Base-by-base conservation (phyloP, 2,329 filamentous ascomycete species). In the Cytospora chrysosperma region DNA sequence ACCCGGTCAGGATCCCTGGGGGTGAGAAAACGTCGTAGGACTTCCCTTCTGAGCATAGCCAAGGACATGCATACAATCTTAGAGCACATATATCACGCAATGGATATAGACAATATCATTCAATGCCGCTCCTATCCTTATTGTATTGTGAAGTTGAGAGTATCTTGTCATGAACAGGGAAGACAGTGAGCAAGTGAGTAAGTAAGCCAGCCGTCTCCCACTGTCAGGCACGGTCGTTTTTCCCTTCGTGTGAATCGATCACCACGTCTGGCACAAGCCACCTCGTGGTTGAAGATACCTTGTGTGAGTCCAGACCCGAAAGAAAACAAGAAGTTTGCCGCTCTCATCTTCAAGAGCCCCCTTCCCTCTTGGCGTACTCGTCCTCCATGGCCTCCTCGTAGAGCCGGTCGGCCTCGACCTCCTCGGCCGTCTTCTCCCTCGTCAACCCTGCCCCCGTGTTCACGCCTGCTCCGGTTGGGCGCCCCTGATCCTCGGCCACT, bases 331-430 rank as follows among this genome's bases (percentile, higher is more conserved):
- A n/a, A n/a, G n/a, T n/a, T n/a, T n/a, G n/a, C n/a, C n/a, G n/a
- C n/a, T n/a, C 6, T 10, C 30, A 37, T 26, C n/a, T 24, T 62
- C 49, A 83, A 19, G 80, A 75, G 34, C 82, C 82, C 7, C 82
- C 82, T 55, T 83, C 81, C 37, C 81, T 72, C 76, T 82, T 84
- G 47, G 81, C 82, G 66, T 83, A 84, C 72, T 83, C 81, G 51
- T 84, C 82, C 74, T 84, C 82, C 70, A 84, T 83, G 4, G 75
- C 72, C 72, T 83, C 81, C 66, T 83, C 81, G 61, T 84, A 84
- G 47, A 76, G 62, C 27, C 76, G 71, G 67, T 84, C 82, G 1
- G 82, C 82, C 67, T 82, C 79, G 62, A 77, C 66, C 72, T 84
- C 81, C 3, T 74, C 79, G 55, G 79, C 78, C 0, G 81, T 83